Base-by-base conservation (phyloP, 2,329 filamentous ascomycete species). In the Xylaria arbuscula region DNA sequence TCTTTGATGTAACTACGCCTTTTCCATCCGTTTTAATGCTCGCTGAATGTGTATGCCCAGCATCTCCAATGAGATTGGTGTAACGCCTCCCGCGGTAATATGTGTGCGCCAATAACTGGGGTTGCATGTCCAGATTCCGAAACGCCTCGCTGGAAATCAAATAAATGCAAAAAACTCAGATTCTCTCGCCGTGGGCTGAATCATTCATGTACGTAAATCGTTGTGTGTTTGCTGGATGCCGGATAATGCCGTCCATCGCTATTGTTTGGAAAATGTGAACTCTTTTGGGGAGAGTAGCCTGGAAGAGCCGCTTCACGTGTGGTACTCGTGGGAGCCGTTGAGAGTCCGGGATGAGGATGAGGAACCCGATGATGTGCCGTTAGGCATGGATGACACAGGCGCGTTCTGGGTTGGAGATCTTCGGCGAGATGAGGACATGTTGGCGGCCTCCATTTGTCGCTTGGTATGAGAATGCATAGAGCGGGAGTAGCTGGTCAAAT, bases 401-500 rank as follows among this genome's bases (percentile, higher is more conserved):
- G 73, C 53, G 9, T 68, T 66, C 4, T 67, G 64, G 6, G 72
- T 66, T 15, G 69, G 72, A 11, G 53, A 42, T 11, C 67, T 62
- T 28, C 80, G 78, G 53, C 80, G 77, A 38, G 78, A 76, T 1
- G 85, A 82, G 11, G 83, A 82, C 3, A 83, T 81, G 13, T 83
- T 81, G n/a, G 83, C 83, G 8, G 82, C 82, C 69, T 90, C 87
- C 87, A 91, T 89, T 77, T 90, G 89, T 64, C 84, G 82, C 82
- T 88, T 89, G 69, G 89, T 91, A 80, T 91, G 88, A 63, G 86
- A 83, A 75, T 88, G 87, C 86, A 91, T 91, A 65, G 83, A 86
- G 68, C 84, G 84, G 15, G 88, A 81, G 73, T 91, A 91, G 2
- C 78, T 77, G 8, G 76, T 72, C 51, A 81, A 73, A 55, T 79